Evolutionary conservation across 768 basidiomycete genomes (phyloP), one percentile per base, ranked within the genome.

Genomic region (Royoungia palumana): DNA sequence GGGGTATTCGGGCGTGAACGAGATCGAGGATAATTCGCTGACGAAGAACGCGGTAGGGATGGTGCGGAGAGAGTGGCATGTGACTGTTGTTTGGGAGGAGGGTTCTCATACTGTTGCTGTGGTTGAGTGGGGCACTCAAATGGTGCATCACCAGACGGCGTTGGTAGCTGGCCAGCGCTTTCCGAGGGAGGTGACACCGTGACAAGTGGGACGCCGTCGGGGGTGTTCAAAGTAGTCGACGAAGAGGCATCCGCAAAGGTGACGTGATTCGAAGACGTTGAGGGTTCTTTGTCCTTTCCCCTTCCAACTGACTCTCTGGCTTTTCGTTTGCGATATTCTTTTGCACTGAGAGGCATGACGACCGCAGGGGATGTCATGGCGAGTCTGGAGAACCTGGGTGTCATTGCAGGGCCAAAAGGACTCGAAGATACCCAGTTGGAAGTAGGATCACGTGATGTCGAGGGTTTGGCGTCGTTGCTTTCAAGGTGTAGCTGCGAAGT

Each of bases 341-440:
- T 60, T 0, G 60, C 67, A 6, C 58, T 69, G 35, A 67, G 53
- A 0, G 65, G 65, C 65, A 67, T 67, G 30, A 67, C 60, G 24
- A 67, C 58, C 2, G 56, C 46, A 7, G 67, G 54, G 4, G 58
- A 58, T 13, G 63, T 60, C 50, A 68, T 55, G 22, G 65, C 27
- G 16, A 64, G 60, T 37, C 67, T 58, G 1, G 65, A 67, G 41
- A 67, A 69, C 41, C 54, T 69, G 12, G 65, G 65, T 1, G 57
- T 61, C 36, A 14, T 5, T 4, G 58, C 60, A 2, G 65, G 67
- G 9, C 65, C 67, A 56, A 67, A 67, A 36, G 65, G 65, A 22
- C 60, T 50, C 0, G 62, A 58, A 2, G 59, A 53, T 51, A 65
- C 54, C 65, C 65, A 67, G 8, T 67, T 60, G 8, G 62, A 50